Conservation (phyloP, 768 basidiomycete genomes). For the Boletus fagicola region DNA sequence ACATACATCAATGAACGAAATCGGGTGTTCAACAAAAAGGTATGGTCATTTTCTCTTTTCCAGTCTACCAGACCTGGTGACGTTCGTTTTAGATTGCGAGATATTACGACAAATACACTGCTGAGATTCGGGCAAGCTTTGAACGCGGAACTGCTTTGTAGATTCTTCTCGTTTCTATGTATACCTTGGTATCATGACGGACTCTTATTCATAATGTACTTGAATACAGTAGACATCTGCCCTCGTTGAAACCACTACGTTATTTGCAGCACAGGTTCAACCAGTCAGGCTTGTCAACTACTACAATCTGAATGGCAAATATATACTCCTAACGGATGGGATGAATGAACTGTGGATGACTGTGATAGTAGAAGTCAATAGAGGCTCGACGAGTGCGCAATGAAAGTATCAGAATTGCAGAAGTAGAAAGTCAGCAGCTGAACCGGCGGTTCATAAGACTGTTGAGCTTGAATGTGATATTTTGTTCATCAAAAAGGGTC, state of each 20-base stretch:
- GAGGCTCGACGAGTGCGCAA: neutral
- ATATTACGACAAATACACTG: conserved; percentile 96
- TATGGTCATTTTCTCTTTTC: conserved; percentile 23
- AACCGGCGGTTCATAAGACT: conserved; percentile 42
- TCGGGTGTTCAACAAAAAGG: conserved; percentile 98
- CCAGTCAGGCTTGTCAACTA: neutral
- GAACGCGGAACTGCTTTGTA: conserved; percentile 93
- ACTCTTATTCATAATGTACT: conserved; percentile 11
- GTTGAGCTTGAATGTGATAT: conserved; percentile 50
- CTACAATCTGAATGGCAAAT: neutral
- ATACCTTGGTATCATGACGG: conserved; percentile 12
- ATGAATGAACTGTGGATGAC: neutral
- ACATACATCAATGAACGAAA: conserved; percentile 99
- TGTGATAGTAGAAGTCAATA: neutral
- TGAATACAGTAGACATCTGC: conserved; percentile 1
- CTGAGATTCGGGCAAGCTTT: conserved; percentile 96
- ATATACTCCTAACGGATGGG: no score
- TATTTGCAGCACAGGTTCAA: neutral
- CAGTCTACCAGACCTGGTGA: neutral
- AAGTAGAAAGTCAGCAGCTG: conserved; percentile 41
- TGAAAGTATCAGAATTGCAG: conserved; percentile 44
- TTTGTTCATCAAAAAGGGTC: conserved; percentile 35
- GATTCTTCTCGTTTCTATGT: conserved; percentile 10
- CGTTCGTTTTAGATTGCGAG: conserved; percentile 66
- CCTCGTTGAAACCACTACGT: neutral